phyloP scores from a whole-genome alignment of 768 basidiomycete genomes.

The Agaricus sinodeliciosus region DNA sequence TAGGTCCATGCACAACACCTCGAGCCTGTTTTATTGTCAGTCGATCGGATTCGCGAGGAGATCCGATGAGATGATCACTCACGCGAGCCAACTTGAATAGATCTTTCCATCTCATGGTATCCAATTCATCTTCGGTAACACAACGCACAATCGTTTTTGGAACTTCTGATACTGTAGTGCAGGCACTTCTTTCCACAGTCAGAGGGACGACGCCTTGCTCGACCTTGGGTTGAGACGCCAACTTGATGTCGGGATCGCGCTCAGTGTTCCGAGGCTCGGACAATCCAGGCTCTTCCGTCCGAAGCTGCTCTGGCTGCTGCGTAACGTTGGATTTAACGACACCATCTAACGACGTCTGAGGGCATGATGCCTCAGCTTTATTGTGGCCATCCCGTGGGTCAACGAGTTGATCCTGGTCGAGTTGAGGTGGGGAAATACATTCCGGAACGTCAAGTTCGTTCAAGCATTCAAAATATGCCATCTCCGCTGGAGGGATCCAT shows the following conservation, averaged over 20 bases:
- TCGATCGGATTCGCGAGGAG: neutral
- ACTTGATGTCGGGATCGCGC: too few species aligned
- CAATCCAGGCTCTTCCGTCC: too few species aligned
- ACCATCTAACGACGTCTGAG: too few species aligned
- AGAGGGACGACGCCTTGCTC: neutral
- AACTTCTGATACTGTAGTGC: too few species aligned
- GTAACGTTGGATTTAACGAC: too few species aligned
- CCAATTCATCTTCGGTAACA: neutral
- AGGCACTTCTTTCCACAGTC: neutral
- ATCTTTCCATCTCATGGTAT: constrained; percentile 1
- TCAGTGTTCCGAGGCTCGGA: too few species aligned
- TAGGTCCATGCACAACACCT: neutral
- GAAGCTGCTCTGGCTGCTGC: too few species aligned
- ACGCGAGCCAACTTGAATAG: constrained; percentile 1
- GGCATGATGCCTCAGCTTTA: too few species aligned
- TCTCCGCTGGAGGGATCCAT: neutral
- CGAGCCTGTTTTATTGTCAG: neutral
- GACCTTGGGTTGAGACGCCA: neutral
- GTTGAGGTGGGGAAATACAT: neutral
- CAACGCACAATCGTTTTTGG: neutral
- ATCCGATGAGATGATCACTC: neutral
- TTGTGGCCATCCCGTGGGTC: neutral
- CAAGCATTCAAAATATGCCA: neutral
- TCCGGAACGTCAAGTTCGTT: neutral
- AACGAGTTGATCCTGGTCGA: neutral